Evolutionary conservation across 306 rosid species (phyloP), one percentile per base, ranked within the genome.

Genomic region (Quillaja saponaria): DNA sequence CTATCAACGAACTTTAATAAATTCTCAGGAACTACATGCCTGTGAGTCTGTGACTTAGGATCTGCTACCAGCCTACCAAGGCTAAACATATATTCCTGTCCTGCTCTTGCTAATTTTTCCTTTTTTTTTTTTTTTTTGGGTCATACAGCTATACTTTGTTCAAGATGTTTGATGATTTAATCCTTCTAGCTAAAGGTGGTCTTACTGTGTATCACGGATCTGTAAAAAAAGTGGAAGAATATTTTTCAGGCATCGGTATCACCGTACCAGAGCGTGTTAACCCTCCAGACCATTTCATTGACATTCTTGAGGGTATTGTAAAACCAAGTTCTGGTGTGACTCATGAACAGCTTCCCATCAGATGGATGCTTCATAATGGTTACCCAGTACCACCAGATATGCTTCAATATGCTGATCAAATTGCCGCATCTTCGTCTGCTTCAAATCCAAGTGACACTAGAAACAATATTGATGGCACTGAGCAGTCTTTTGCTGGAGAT

Each of bases 361-460:
- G 88, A 60, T 87, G 95, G 95, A 87, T 87, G 95, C 81, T 84
- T 63, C 91, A 87, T 69, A 87, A 87, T 45, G 86, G 91, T 55
- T 87, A 87, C 59, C 49, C 87, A 11, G 75, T 87, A 41, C 95
- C 95, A 14, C 78, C 83, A 8, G 95, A 87, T 71, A 74, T 87
- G 89, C 86, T 84, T 72, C 87, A 84, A 71, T 63, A 31, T 41
- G 73, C 77, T 75, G 84, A 82, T 80, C 78, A 76, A 45, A 72
- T 77, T 62, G 72, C 83, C 81, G 80, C 77, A 34, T 67, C 86
- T 31, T 61, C 76, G n/a, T 63, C 82, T 20, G 68, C 78, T 38
- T 69, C 84, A 25, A 68, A 3, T 28, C 14, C 42, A 68, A 53
- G 21, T 13, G 74, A 41, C 6, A 62, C 31, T 60, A 8, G 0